Evolutionary conservation across 805 yeast species (phyloP).

Genomic region (Yamadazyma laniorum): DNA sequence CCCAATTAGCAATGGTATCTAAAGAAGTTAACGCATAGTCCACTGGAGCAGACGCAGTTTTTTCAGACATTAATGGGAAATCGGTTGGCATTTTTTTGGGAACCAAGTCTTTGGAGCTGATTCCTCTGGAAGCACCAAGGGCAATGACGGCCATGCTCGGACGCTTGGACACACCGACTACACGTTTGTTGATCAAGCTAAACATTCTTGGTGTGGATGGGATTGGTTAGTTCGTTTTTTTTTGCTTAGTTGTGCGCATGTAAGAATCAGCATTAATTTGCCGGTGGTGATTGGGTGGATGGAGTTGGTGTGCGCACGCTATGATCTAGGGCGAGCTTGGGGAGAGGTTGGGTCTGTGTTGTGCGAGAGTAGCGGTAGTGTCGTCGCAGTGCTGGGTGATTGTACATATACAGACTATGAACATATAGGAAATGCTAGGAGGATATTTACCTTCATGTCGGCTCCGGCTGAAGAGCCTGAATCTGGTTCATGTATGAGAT

Average conservation of each 20-base stretch:
- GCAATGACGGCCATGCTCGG: conserved; percentile 6
- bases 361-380: too few species aligned
- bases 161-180: conserved; percentile 21
- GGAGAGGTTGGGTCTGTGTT: too few species aligned
- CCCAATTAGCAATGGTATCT: conserved; percentile 86
- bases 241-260: conserved; percentile 2
- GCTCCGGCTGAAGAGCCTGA: too few species aligned
- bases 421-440: too few species aligned
- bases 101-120: conserved; percentile 38
- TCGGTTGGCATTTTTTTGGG: conserved; percentile 60
- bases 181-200: conserved; percentile 26
- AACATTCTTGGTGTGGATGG: conserved; percentile 19
- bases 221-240: conserved; percentile 2
- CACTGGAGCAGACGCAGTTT: conserved; percentile 51
- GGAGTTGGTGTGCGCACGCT: conserved; percentile 3
- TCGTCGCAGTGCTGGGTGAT: too few species aligned
- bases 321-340: too few species aligned
- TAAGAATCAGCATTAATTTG: conserved; percentile 35
- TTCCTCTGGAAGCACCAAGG: conserved; percentile 6
- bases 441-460: too few species aligned
- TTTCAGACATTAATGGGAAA: conserved; percentile 67
- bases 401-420: too few species aligned
- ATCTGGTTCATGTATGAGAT: too few species aligned
- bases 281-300: conserved; percentile 30
- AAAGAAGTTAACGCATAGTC: conserved; percentile 82